These are phyloP conservation scores for Sclerotinia sclerotiorum DNA, from an alignment of 2,329 filamentous ascomycete genomes.

Conservation along the genomic window DNA sequence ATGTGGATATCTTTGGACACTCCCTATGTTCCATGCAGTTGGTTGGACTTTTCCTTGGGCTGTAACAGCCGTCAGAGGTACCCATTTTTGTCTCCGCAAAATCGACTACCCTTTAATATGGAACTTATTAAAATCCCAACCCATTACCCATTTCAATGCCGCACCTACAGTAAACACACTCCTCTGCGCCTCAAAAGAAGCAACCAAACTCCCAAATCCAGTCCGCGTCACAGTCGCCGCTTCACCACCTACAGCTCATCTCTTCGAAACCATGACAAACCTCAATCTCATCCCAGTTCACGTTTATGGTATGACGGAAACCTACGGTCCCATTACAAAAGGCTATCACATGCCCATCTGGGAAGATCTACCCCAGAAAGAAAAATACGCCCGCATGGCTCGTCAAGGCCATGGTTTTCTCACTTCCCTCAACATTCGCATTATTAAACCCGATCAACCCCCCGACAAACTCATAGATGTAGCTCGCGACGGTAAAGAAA, in stretches of 20 bases:
- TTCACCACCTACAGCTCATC: conserved; percentile 81
- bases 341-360: conserved; percentile 85
- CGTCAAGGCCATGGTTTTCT: conserved; percentile 91
- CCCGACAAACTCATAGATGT: conserved; percentile 68
- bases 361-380: conserved; percentile 69
- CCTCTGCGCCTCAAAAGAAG: conserved; percentile 77
- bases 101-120: conserved; percentile 94
- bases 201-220: conserved; percentile 63
- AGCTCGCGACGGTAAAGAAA: conserved; percentile 67
- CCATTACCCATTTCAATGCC: conserved; percentile 92
- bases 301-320: conserved; percentile 86
- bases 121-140: conserved; percentile 80
- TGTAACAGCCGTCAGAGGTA: conserved; percentile 89
- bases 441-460: conserved; percentile 76
- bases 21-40: conserved; percentile 79
- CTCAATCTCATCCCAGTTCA: conserved; percentile 90
- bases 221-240: conserved; percentile 92
- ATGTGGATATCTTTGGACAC: conserved; percentile 85
- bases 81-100: conserved; percentile 90
- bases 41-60: conserved; percentile 80
- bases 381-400: conserved; percentile 88
- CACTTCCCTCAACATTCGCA: conserved; percentile 73
- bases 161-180: conserved; percentile 96
- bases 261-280: conserved; percentile 83
- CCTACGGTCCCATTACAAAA: conserved; percentile 94